These are phyloP conservation scores for Leucosporidium yakuticum DNA, from an alignment of 768 basidiomycete genomes.

Conservation along the genomic window DNA sequence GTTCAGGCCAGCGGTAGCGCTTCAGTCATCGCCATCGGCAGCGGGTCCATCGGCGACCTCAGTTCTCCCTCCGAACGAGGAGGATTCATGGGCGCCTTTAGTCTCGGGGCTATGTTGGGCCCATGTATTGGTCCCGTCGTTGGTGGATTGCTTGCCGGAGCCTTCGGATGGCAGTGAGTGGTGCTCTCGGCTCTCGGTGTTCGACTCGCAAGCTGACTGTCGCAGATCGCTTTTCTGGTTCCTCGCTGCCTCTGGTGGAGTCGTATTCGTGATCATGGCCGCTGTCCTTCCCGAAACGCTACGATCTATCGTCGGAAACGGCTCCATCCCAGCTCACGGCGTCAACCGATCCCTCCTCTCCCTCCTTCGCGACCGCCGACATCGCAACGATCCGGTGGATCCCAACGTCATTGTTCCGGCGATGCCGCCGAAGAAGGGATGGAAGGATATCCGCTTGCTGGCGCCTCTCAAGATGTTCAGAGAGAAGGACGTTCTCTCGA, in stretches of 20 bases:
- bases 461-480: conserved; percentile 50
- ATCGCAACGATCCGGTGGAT: background rate
- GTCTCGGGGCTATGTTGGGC: conserved; percentile 11
- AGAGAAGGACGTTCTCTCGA: conserved; percentile 55
- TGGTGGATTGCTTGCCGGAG: conserved; percentile 10
- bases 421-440: conserved; percentile 24
- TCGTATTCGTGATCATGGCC: conserved; percentile 20
- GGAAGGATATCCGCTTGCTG: conserved; percentile 17
- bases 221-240: conserved; percentile 33
- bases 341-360: conserved; percentile 44
- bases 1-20: conserved; percentile 22
- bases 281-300: conserved; percentile 43
- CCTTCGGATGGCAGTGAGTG: conserved; percentile 22
- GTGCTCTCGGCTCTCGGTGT: background rate
- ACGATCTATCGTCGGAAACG: conserved; percentile 48
- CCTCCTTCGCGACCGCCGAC: conserved; percentile 18
- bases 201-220: background rate
- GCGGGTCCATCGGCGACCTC: conserved; percentile 31
- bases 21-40: conserved; percentile 26
- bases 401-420: background rate
- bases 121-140: conserved; percentile 17
- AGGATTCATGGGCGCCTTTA: conserved; percentile 15
- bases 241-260: conserved; percentile 15
- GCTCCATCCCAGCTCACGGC: conserved; percentile 44
- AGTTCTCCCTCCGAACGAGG: conserved; percentile 24